Evolutionary conservation across 2,329 filamentous ascomycete species (phyloP).

Genomic region (Fusarium succisae): DNA sequence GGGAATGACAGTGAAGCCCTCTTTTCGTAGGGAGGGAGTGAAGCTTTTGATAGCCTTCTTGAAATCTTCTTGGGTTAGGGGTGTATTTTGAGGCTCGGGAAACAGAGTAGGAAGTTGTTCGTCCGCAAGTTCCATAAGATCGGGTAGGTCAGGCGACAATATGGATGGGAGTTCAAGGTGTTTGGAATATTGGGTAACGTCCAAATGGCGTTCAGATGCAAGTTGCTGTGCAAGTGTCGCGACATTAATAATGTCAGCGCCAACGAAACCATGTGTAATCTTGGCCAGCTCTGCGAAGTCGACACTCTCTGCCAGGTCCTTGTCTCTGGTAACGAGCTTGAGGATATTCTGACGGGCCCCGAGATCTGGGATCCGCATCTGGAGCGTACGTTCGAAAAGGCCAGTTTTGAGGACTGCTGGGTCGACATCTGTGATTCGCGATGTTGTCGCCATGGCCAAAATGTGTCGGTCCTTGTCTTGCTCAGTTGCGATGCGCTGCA

Average conservation of each 20-base stretch:
- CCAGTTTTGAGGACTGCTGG: slow-evolving; percentile 78
- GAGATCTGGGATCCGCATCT: slow-evolving; percentile 87
- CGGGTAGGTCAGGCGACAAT: no score
- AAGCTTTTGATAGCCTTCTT: slow-evolving; percentile 73
- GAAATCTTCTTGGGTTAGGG: slow-evolving; percentile 64
- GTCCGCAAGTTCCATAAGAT: slow-evolving; percentile 31
- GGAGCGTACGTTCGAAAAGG: slow-evolving; percentile 84
- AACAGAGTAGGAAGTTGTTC: no score
- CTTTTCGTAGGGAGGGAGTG: slow-evolving; percentile 75
- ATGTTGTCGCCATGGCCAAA: slow-evolving; percentile 91
- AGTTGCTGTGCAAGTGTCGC: slow-evolving; percentile 46
- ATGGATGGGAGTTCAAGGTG: no score
- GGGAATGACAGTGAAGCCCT: slow-evolving; percentile 94
- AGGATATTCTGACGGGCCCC: slow-evolving; percentile 81
- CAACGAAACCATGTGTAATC: slow-evolving; percentile 90
- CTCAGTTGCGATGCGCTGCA: slow-evolving; percentile 81
- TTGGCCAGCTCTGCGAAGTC: slow-evolving; percentile 80
- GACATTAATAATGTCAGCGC: slow-evolving; percentile 82
- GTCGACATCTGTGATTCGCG: slow-evolving; percentile 86
- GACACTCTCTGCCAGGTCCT: slow-evolving; percentile 72
- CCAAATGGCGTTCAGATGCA: no score
- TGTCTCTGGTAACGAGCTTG: slow-evolving; percentile 73
- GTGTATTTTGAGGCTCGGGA: no score
- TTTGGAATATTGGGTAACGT: no score
- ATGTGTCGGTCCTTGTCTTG: slow-evolving; percentile 78